These are phyloP conservation scores for Xylariaceae sp. DNA, from an alignment of 2,329 filamentous ascomycete genomes.

Conservation along the genomic window DNA sequence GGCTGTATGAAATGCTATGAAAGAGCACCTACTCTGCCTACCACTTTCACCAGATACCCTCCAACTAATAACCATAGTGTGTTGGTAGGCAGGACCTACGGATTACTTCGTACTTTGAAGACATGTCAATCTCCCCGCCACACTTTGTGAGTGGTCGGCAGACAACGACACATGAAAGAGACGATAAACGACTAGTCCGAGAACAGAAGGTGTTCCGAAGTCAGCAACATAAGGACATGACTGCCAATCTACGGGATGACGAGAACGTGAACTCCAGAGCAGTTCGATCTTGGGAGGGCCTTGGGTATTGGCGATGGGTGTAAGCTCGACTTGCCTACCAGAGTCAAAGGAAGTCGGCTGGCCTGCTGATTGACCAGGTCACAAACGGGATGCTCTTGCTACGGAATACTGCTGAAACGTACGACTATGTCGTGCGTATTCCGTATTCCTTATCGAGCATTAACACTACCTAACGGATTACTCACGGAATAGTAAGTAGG, in stretches of 20 bases:
- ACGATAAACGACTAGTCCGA: slow-evolving; percentile 9
- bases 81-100: background rate
- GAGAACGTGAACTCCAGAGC: background rate
- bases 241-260: background rate
- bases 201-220: slow-evolving; percentile 15
- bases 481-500: too few relatives aligned
- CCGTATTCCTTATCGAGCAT: too few relatives aligned
- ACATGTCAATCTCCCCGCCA: background rate
- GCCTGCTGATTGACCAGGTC: too few relatives aligned
- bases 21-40: too few relatives aligned
- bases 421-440: too few relatives aligned
- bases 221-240: slow-evolving; percentile 5
- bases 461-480: too few relatives aligned
- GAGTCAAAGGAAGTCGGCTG: too few relatives aligned
- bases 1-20: too few relatives aligned
- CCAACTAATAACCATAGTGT: background rate
- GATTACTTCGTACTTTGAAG: slow-evolving; percentile 2
- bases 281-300: background rate
- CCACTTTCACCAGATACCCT: background rate
- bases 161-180: background rate
- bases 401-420: too few relatives aligned
- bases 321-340: background rate
- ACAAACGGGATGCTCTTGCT: too few relatives aligned
- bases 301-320: background rate
- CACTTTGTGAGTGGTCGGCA: background rate